A percentile compares a stretch with the other conserved stretches of the same genome.
These are phyloP conservation scores for Oryza officinalis DNA, from an alignment of 176 grass and related monocot species.

Conservation along the genomic window DNA sequence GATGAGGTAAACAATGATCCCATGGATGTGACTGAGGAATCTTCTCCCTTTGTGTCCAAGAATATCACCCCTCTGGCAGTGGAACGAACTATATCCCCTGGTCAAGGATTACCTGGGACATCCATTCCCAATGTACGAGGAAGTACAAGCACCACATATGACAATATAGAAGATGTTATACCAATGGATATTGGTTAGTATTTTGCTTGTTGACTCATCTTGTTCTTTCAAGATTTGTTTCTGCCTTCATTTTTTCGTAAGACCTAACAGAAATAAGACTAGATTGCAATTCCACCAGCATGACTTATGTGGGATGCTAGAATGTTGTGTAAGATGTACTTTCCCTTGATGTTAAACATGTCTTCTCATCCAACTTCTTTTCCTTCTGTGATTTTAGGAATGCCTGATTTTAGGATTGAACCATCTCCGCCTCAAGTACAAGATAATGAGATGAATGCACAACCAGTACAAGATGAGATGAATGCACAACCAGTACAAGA, in stretches of 20 bases:
- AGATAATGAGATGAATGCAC: constrained; percentile 46
- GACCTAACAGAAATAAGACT: not conserved
- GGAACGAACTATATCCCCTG: constrained; percentile 20
- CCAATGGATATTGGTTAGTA: constrained; percentile 38
- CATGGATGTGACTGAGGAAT: constrained; percentile 27
- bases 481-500: constrained; percentile 13
- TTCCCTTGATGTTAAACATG: constrained; percentile 1
- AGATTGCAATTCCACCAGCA: not conserved
- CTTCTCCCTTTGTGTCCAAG: constrained; percentile 45
- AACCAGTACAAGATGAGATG: constrained; percentile 33
- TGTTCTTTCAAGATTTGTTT: constrained; percentile 21
- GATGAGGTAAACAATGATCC: constrained; percentile 28
- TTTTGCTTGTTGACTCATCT: constrained; percentile 26
- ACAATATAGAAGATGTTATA: constrained; percentile 15
- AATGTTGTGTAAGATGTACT: not conserved
- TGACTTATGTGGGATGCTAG: not conserved
- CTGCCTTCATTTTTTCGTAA: not conserved
- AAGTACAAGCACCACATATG: not conserved
- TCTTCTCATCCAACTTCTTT: not conserved
- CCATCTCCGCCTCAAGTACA: constrained; percentile 66
- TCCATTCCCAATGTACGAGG: constrained; percentile 16
- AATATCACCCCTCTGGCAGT: constrained; percentile 32
- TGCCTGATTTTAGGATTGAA: constrained; percentile 39
- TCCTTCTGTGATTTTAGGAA: constrained; percentile 30
- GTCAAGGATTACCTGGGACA: constrained; percentile 34